phyloP scores from a whole-genome alignment of 345 rosid species.

The Melaleuca quinquenervia region DNA sequence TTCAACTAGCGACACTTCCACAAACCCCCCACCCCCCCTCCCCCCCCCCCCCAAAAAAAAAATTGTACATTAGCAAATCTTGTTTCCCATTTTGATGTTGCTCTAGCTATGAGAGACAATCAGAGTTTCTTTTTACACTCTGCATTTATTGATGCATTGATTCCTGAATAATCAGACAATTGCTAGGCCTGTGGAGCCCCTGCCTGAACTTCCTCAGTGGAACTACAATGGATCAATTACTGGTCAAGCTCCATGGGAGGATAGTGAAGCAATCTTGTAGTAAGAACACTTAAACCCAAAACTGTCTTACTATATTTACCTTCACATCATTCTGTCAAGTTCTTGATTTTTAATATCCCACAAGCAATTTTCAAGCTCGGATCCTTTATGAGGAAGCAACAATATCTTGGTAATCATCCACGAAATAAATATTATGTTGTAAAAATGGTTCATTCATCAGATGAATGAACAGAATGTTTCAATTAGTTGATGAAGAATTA shows the following conservation, averaged over 20 bases:
- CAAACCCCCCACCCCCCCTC: no score
- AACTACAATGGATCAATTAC: slow-evolving; percentile 91
- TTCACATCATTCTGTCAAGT: not conserved
- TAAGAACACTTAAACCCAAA: slow-evolving; percentile 15
- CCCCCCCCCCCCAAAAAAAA: no score
- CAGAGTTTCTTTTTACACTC: not conserved
- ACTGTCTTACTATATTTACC: not conserved
- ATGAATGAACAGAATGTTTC: not conserved
- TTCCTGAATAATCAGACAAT: slow-evolving; percentile 27
- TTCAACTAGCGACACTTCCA: not conserved
- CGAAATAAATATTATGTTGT: not conserved
- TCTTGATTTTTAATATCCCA: slow-evolving; percentile 34
- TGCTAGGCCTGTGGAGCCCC: slow-evolving; percentile 66
- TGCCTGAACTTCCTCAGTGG: slow-evolving; percentile 87
- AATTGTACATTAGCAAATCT: not conserved
- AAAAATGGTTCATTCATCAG: not conserved
- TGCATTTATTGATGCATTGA: not conserved
- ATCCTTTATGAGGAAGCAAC: slow-evolving; percentile 87
- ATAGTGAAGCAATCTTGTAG: slow-evolving; percentile 83
- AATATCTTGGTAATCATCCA: slow-evolving; percentile 59
- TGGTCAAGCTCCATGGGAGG: slow-evolving; percentile 83
- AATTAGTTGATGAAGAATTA: not conserved
- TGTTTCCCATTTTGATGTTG: not conserved
- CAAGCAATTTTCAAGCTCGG: slow-evolving; percentile 90
- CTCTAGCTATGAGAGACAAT: not conserved